A percentile compares a stretch with the other conserved stretches of the same genome.
Conservation (phyloP, 257 asterid species). For the Leptodermis oblonga region DNA sequence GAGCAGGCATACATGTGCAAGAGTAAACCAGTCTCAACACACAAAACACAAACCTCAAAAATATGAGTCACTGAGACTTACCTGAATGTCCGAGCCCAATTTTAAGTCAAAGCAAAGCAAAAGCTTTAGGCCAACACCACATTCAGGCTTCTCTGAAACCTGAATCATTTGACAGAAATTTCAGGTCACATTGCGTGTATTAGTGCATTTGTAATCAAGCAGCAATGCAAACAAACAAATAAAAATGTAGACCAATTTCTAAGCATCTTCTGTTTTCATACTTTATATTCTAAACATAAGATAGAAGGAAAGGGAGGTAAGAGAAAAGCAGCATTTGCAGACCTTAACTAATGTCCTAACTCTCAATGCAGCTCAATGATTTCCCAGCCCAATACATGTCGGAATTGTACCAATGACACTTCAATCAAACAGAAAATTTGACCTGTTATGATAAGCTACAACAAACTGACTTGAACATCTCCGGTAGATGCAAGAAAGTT, state of each 20-base stretch:
- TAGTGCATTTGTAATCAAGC: background rate
- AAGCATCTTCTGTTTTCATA: background rate
- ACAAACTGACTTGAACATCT: constrained; percentile 66
- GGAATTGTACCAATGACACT: constrained; percentile 95
- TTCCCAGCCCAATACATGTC: constrained; percentile 83
- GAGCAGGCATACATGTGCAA: too few species aligned
- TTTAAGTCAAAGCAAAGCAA: too few species aligned
- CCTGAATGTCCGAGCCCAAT: too few species aligned
- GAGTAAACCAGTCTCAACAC: too few species aligned
- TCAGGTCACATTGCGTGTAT: background rate
- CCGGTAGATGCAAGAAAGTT: constrained; percentile 79
- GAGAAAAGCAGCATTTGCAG: constrained; percentile 15
- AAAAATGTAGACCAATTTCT: background rate
- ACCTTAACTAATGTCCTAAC: constrained; percentile 87
- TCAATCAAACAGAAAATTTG: constrained; percentile 52
- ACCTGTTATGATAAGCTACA: constrained; percentile 8
- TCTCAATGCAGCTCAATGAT: constrained; percentile 72
- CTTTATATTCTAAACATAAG: background rate
- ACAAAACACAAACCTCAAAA: too few species aligned
- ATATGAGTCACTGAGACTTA: too few species aligned
- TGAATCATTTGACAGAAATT: too few species aligned
- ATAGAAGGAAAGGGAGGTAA: background rate
- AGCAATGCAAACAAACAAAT: background rate
- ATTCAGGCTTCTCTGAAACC: too few species aligned
- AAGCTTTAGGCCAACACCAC: constrained; percentile 96